These are phyloP conservation scores for Apophysomyces sp. DNA, from an alignment of 371 early-diverging fungal genomes.

Conservation along the genomic window DNA sequence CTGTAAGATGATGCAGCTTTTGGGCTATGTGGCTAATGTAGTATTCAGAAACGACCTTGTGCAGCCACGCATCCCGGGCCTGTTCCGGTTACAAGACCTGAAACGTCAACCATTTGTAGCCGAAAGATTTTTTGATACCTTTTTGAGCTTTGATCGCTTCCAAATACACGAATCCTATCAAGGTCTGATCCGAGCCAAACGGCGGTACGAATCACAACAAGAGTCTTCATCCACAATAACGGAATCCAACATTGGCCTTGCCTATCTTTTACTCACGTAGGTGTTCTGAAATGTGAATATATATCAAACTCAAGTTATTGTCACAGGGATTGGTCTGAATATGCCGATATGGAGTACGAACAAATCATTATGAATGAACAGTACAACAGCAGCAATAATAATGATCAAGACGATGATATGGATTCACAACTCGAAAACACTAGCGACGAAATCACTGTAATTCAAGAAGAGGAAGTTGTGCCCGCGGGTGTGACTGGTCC, in stretches of 20 bases:
- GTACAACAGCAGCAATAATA: not conserved
- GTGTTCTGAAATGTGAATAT: not conserved
- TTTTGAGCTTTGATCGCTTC: conserved; percentile 32
- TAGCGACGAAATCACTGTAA: conserved; percentile 6
- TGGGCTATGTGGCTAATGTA: not conserved
- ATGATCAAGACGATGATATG: conserved; percentile 24
- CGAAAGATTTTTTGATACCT: conserved; percentile 42
- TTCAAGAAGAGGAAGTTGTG: conserved; percentile 7
- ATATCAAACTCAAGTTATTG: too few species aligned
- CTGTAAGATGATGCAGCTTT: conserved; percentile 16
- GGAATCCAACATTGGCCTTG: conserved; percentile 11
- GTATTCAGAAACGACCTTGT: conserved; percentile 35
- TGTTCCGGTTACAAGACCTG: conserved; percentile 26
- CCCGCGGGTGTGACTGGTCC: not conserved
- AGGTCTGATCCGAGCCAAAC: conserved; percentile 20
- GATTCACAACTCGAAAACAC: conserved; percentile 11
- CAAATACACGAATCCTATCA: conserved; percentile 36
- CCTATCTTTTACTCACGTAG: conserved; percentile 15
- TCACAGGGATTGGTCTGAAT: conserved; percentile 25
- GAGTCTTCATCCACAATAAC: not conserved
- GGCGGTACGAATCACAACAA: conserved; percentile 13
- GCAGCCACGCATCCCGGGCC: conserved; percentile 25
- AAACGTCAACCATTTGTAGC: conserved; percentile 31
- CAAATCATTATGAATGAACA: conserved; percentile 9
- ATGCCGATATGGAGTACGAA: conserved; percentile 26